A percentile compares a stretch with the other conserved stretches of the same genome.
Conservation (phyloP, 169 alveolate genomes). For the Blepharisma undulans region DNA sequence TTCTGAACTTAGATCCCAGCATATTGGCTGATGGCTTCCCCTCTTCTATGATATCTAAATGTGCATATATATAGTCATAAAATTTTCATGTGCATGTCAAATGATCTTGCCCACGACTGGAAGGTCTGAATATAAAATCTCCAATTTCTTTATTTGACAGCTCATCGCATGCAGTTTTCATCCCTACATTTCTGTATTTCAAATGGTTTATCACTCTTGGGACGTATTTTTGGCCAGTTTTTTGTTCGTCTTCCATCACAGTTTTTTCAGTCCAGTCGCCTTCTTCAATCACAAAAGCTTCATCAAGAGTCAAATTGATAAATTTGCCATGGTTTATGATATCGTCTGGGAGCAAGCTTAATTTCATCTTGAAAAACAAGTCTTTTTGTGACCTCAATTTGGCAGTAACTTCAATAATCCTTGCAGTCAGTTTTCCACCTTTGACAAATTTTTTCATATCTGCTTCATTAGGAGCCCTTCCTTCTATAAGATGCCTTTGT, state of each 20-base stretch:
- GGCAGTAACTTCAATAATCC: slow-evolving; percentile 14
- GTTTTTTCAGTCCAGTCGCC: slow-evolving; percentile 62
- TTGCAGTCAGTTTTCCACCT: slow-evolving; percentile 53
- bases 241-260: slow-evolving; percentile 45
- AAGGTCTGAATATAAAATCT: slow-evolving; percentile 74
- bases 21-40: slow-evolving; percentile 66
- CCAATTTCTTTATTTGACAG: slow-evolving; percentile 67
- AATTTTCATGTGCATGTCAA: slow-evolving; percentile 78
- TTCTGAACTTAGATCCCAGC: slow-evolving; percentile 61
- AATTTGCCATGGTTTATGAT: slow-evolving; percentile 55
- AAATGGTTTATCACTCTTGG: slow-evolving; percentile 68
- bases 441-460: neutral
- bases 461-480: slow-evolving; percentile 19
- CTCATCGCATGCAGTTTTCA: slow-evolving; percentile 51
- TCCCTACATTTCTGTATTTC: slow-evolving; percentile 65
- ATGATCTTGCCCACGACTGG: slow-evolving; percentile 70
- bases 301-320: slow-evolving; percentile 30
- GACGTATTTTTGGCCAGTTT: slow-evolving; percentile 47
- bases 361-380: neutral
- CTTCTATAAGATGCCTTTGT: neutral
- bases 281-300: slow-evolving; percentile 40
- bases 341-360: slow-evolving; percentile 33
- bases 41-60: slow-evolving; percentile 73
- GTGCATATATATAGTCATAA: slow-evolving; percentile 61
- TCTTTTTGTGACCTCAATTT: neutral